Evolutionary conservation across 352 stramenopile genomes (phyloP), one percentile per base, ranked within the genome.

Genomic region (Discostella stelligera): DNA sequence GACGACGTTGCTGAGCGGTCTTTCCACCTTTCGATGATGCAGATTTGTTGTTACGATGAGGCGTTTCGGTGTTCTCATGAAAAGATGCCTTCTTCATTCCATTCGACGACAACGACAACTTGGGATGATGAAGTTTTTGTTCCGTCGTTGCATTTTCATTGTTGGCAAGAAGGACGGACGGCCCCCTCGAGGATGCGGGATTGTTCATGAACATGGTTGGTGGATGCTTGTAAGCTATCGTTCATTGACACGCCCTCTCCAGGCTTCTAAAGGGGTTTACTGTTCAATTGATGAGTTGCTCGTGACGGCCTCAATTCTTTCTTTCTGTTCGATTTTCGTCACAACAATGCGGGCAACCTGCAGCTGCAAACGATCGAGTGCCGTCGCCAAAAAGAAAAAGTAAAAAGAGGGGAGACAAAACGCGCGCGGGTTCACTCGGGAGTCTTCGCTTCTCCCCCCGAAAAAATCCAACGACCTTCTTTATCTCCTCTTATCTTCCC

Each of bases 271-370:
- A 41, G 3, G 32, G 32, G 32, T 9, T 9, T 9, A 41, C 32
- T 9, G 32, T 41, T 41, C 4, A 41, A 41, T 41, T 41, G 32
- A 41, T 9, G 9, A 41, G n/a, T n/a, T n/a, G n/a, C n/a, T n/a
- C n/a, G n/a, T n/a, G n/a, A n/a, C n/a, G n/a, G n/a, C n/a, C n/a
- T 63, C 90, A 92, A 80, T 83, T 90, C 37, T 21, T 79, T 32
- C 11, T 44, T 10, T 14, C 37, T 66, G 32, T 44, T 8, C 27
- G 5, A 56, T 64, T 41, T 53, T 1, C 37, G 13, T n/a, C n/a
- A n/a, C n/a, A n/a, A n/a, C n/a, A n/a, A n/a, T n/a, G n/a, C n/a
- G n/a, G n/a, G n/a, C n/a, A n/a, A n/a, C n/a, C n/a, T n/a, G n/a
- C n/a, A n/a, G n/a, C n/a, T 1, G 37, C 37, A 44, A 44, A 44